These are phyloP conservation scores for Alternaria conjuncta DNA, from an alignment of 2,329 filamentous ascomycete species.

Conservation along the genomic window DNA sequence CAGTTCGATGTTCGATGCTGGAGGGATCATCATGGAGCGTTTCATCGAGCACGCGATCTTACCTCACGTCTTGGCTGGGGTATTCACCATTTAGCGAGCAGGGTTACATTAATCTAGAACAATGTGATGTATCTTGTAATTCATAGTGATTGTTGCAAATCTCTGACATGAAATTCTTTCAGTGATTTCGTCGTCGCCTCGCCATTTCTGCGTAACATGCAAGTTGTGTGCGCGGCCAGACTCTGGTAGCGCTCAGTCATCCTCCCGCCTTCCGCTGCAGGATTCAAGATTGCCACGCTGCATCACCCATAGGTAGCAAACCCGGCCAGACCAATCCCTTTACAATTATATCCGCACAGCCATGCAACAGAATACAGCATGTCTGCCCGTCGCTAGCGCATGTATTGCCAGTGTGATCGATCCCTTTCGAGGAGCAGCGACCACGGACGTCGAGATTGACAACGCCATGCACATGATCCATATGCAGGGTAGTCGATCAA, in stretches of 20 bases:
- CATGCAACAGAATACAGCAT: neutral
- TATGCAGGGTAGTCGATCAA: conserved; percentile 20
- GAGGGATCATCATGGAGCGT: neutral
- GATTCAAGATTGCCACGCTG: neutral
- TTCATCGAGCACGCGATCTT: neutral
- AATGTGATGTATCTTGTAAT: neutral
- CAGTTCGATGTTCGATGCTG: neutral
- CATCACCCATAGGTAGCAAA: neutral
- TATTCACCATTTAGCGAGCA: neutral
- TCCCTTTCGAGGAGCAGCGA: neutral
- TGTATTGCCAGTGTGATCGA: conserved; percentile 11
- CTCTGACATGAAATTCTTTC: neutral
- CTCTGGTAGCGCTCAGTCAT: neutral
- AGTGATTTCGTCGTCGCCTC: neutral
- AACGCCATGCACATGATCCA: neutral
- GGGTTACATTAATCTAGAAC: neutral
- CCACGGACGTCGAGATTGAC: conserved; percentile 17
- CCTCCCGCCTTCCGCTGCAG: neutral
- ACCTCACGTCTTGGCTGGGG: neutral
- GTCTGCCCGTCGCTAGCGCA: neutral
- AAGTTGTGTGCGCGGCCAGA: neutral
- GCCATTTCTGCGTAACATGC: neutral
- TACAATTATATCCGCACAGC: neutral
- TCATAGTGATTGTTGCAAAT: neutral
- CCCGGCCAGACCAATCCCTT: neutral